A percentile compares a stretch with the other conserved stretches of the same genome.
Conservation (phyloP, 495 filamentous ascomycete species). For the Talaromyces wortmannii region DNA sequence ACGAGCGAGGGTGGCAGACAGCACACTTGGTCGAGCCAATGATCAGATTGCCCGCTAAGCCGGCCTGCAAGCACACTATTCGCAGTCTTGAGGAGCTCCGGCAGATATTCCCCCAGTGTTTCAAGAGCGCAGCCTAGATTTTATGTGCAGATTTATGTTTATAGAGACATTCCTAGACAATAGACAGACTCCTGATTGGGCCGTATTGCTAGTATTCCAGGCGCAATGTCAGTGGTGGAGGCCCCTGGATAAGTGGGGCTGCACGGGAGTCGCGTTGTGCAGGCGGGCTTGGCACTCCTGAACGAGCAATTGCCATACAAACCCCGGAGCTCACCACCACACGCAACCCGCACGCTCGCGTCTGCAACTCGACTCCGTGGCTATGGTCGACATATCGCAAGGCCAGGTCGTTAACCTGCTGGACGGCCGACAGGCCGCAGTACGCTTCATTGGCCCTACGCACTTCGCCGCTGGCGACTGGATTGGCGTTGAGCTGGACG, state of each 20-base stretch:
- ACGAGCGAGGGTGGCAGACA: conserved; percentile 70
- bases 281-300: conserved; percentile 1
- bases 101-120: conserved; percentile 67
- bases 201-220: not conserved
- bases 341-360: not conserved
- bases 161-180: not conserved
- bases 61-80: conserved; percentile 63
- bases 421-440: conserved; percentile 67
- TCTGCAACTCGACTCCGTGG: not conserved
- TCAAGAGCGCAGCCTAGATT: conserved; percentile 34
- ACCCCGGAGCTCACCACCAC: not conserved
- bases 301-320: conserved; percentile 1
- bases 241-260: not conserved
- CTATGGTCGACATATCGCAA: conserved; percentile 1
- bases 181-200: conserved; percentile 1
- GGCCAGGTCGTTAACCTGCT: conserved; percentile 62
- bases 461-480: conserved; percentile 77
- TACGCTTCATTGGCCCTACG: conserved; percentile 76
- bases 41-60: conserved; percentile 47
- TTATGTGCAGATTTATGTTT: not conserved
- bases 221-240: not conserved
- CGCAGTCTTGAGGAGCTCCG: conserved; percentile 66
- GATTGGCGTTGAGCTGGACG: conserved; percentile 85
- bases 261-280: conserved; percentile 4
- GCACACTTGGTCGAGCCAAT: conserved; percentile 76